A percentile compares a stretch with the other conserved stretches of the same genome.
Conservation (phyloP, 176 grass and related monocot genomes). For the Ananas comosus region DNA sequence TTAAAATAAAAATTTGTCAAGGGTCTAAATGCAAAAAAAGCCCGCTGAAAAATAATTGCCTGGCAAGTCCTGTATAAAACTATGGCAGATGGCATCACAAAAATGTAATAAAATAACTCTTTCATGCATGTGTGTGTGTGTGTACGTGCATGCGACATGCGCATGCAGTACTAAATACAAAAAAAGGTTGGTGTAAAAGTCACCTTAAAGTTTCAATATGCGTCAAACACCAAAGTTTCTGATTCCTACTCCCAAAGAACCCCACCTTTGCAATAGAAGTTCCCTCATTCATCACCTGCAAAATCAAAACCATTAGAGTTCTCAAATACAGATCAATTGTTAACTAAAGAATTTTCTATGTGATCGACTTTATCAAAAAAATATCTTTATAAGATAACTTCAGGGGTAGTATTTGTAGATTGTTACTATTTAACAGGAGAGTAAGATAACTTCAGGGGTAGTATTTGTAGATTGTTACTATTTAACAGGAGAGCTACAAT, state of each 20-base stretch:
- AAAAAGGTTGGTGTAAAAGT: background rate
- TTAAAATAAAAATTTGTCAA: no score
- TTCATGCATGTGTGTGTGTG: no score
- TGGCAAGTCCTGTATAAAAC: no score
- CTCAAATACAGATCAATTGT: background rate
- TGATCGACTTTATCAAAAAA: background rate
- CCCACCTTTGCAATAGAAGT: slow-evolving; percentile 85
- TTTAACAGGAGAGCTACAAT: background rate
- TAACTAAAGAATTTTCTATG: background rate
- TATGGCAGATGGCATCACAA: no score
- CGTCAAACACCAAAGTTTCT: slow-evolving; percentile 92
- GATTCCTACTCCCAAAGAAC: slow-evolving; percentile 61
- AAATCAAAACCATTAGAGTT: slow-evolving; percentile 2
- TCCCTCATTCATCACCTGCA: slow-evolving; percentile 82
- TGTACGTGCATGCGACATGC: no score
- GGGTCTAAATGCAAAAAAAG: no score
- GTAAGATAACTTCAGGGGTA: no score
- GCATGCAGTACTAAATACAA: no score
- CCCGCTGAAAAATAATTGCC: no score
- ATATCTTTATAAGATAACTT: background rate
- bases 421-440: background rate
- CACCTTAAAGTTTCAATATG: slow-evolving; percentile 97
- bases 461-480: background rate
- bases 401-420: background rate
- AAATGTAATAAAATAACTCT: no score